These are phyloP conservation scores for Celoporthe dispersa DNA, from an alignment of 2,329 filamentous ascomycete genomes.

Conservation along the genomic window DNA sequence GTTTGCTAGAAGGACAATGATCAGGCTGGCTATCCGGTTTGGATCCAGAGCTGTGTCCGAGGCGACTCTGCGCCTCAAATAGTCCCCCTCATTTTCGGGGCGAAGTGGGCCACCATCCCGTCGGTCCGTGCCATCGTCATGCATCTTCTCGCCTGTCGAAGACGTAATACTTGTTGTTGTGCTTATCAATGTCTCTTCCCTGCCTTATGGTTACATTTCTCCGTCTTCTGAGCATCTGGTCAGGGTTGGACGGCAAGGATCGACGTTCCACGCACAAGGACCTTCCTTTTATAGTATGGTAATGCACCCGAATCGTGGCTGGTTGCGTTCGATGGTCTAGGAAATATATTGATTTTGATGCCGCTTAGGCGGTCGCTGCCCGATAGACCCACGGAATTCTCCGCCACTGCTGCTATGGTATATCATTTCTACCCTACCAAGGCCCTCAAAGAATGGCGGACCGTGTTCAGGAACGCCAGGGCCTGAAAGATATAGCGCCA, in stretches of 20 bases:
- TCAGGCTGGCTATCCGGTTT: not conserved
- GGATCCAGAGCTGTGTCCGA: not conserved
- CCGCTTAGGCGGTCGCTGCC: not conserved
- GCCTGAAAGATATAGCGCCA: not conserved
- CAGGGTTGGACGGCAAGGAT: not conserved
- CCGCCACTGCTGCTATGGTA: not conserved
- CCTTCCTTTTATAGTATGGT: slow-evolving; percentile 1
- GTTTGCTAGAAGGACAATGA: not conserved
- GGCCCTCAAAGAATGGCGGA: not conserved
- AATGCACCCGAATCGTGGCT: not conserved
- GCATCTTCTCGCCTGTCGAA: not conserved
- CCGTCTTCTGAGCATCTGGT: not conserved
- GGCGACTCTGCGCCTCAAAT: not conserved
- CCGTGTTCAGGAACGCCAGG: not conserved
- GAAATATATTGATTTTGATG: not conserved
- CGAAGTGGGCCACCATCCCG: not conserved
- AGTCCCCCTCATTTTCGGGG: not conserved
- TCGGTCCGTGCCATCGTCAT: slow-evolving; percentile 2
- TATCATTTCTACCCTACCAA: not conserved
- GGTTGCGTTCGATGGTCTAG: not conserved
- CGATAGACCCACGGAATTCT: not conserved
- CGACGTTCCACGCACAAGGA: not conserved
- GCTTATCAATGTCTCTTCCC: not conserved
- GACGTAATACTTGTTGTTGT: not conserved
- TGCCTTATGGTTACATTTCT: slow-evolving; percentile 1